Base-by-base conservation (phyloP, 208 protist species). In the Leishmania martiniquensis region DNA sequence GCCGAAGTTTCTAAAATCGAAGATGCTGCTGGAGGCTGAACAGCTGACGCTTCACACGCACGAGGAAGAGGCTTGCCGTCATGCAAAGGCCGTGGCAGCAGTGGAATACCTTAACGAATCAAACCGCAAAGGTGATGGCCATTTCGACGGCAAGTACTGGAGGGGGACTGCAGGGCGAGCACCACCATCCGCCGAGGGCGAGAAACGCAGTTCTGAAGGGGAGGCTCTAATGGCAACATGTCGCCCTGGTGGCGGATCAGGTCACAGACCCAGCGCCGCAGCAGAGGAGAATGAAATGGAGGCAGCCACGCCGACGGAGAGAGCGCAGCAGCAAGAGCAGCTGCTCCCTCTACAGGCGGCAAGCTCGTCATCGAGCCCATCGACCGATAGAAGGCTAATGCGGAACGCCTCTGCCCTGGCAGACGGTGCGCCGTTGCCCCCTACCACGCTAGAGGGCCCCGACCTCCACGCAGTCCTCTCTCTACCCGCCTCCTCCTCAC, bases 11-110 rank as follows among this genome's bases (percentile, higher is more conserved):
- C 80, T 83, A 13, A 78, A 79, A 22, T 39, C 60, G n/a, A 83
- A 83, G 69, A 78, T 83, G 75, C 70, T 83, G 15, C 6, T 17
- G 12, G 80, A 83, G 44, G 69, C 80, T 17, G 80, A 45, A 13
- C 67, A 71, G 44, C 54, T 83, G 5, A 45, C 72, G 3, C 7
- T 34, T n/a, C 42, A 29, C 42, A 9, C 9, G 42, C 54, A 45
- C 5, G 70, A 44, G 10, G 12, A 32, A 25, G 47, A 42, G 22
- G 29, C n/a, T 12, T 9, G 25, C 15, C 49, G 22, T 1, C 32
- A 39, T 20, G 25, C 42, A 4, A 51, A 69, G 25, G 34, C 37
- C 0, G n/a, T 54, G 4, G n/a, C 55, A 9, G 52, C 10, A 1
- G 15, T 22, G 10, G 2, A 6, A 15, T n/a, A 20, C 29, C 2